Conservation (phyloP, 441 rosid species). For the Erodium trifolium region DNA sequence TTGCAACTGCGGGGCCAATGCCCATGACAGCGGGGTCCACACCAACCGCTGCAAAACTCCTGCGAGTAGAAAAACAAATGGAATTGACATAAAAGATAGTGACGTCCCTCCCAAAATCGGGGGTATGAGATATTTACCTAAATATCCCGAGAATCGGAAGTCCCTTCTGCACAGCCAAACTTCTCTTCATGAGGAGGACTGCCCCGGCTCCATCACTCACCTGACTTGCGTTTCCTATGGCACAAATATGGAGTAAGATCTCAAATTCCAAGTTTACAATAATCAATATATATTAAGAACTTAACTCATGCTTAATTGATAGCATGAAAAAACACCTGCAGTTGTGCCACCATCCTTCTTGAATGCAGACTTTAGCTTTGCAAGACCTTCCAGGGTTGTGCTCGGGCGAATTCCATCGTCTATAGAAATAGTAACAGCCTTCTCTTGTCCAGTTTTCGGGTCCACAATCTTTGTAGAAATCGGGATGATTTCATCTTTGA, state of each 20-base stretch:
- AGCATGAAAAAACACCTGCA: conserved; percentile 48
- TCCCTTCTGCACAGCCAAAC: conserved; percentile 68
- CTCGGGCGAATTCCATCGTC: conserved; percentile 92
- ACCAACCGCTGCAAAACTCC: conserved; percentile 93
- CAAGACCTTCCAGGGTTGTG: conserved; percentile 54
- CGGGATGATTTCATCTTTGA: conserved; percentile 83
- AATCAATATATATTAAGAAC: too few species aligned
- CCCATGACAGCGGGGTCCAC: conserved; percentile 99
- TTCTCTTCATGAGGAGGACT: conserved; percentile 92
- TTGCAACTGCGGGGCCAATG: conserved; percentile 89
- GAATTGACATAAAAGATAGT: too few species aligned
- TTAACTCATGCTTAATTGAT: too few species aligned
- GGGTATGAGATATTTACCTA: conserved; percentile 34
- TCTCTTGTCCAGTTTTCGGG: conserved; percentile 84
- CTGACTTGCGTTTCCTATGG: conserved; percentile 83
- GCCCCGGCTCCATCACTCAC: conserved; percentile 97
- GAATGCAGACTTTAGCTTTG: conserved; percentile 73
- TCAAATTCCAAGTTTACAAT: too few species aligned
- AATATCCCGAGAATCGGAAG: conserved; percentile 87
- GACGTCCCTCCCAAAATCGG: too few species aligned
- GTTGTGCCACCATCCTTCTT: conserved; percentile 90
- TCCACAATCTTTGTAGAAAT: conserved; percentile 87
- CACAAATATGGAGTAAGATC: too few species aligned
- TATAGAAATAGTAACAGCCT: conserved; percentile 53
- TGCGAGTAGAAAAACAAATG: conserved; percentile 17